Percentiles rank a stretch among this genome's conserved stretches.
Evolutionary conservation across 306 rosid species (phyloP).

Genomic region (Mimosa bimucronata): DNA sequence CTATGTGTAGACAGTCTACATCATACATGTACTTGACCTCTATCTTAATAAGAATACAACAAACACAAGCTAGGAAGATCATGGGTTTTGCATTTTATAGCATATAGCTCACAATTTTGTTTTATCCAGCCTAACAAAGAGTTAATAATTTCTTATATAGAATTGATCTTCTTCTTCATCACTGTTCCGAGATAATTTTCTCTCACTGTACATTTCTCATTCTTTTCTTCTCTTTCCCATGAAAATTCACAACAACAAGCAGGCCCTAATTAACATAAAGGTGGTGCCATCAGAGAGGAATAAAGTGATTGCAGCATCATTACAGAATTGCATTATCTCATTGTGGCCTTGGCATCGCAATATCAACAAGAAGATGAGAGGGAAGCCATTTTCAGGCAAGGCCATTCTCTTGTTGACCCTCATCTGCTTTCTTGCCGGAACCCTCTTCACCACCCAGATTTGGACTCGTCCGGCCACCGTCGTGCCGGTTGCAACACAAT

Average conservation of each 20-base stretch:
- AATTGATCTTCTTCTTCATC: background rate
- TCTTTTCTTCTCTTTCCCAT: background rate
- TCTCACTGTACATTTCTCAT: background rate
- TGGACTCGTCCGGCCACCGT: conserved; percentile 51
- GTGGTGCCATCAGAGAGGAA: background rate
- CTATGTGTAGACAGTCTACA: background rate
- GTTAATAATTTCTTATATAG: background rate
- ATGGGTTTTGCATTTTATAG: background rate
- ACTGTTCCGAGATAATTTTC: background rate
- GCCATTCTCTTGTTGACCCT: conserved; percentile 56
- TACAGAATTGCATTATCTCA: conserved; percentile 18
- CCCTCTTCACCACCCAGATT: conserved; percentile 66
- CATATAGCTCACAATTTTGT: background rate
- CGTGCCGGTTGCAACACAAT: background rate
- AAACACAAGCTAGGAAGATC: conserved; percentile 9
- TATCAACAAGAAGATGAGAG: conserved; percentile 54
- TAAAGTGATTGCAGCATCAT: conserved; percentile 13
- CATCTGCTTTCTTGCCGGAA: conserved; percentile 78
- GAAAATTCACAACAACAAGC: conserved; percentile 17
- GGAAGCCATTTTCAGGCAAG: conserved; percentile 60
- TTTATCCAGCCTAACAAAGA: background rate
- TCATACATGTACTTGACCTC: background rate
- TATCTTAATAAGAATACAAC: background rate
- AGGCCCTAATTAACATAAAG: background rate
- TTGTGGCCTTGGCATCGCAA: conserved; percentile 11